Percentiles rank a stretch among this genome's conserved stretches.
phyloP scores from a whole-genome alignment of 805 yeast species.

The Brettanomyces custersianus region DNA sequence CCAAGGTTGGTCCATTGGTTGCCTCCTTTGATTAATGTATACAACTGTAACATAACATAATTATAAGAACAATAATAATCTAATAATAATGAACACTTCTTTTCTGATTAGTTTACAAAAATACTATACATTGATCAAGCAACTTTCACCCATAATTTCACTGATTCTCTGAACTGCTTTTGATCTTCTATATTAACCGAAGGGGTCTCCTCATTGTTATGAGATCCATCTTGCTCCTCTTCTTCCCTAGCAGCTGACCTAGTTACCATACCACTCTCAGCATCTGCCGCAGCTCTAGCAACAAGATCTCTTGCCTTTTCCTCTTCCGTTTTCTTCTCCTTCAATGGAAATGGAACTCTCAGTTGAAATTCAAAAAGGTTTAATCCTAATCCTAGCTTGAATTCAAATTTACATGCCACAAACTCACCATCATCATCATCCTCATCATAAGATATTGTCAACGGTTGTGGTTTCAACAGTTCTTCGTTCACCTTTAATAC shows the following conservation, averaged over 20 bases:
- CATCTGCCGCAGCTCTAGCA: constrained; percentile 1
- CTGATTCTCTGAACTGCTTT: constrained; percentile 22
- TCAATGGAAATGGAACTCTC: constrained; percentile 18
- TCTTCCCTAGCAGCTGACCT: constrained; percentile 1
- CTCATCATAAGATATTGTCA: constrained; percentile 27
- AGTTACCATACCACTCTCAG: not conserved
- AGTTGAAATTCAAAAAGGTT: constrained; percentile 33
- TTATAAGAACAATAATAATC: not conserved
- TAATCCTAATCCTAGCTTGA: constrained; percentile 38
- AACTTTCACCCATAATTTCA: constrained; percentile 33
- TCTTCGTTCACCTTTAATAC: constrained; percentile 37
- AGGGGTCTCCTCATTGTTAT: not conserved
- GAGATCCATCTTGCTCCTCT: not conserved
- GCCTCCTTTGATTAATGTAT: constrained; percentile 7
- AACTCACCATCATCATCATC: constrained; percentile 14
- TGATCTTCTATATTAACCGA: constrained; percentile 3
- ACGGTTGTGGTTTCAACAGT: constrained; percentile 33
- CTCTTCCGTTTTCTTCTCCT: constrained; percentile 3
- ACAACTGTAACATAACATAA: not conserved
- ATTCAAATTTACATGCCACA: constrained; percentile 32
- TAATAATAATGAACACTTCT: not conserved
- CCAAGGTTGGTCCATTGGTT: constrained; percentile 7
- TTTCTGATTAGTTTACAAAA: too few relatives aligned
- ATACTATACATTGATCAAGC: too few relatives aligned
- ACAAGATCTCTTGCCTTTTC: constrained; percentile 3